Evolutionary conservation across 805 yeast species (phyloP).

Genomic region (Candida ponderosae): DNA sequence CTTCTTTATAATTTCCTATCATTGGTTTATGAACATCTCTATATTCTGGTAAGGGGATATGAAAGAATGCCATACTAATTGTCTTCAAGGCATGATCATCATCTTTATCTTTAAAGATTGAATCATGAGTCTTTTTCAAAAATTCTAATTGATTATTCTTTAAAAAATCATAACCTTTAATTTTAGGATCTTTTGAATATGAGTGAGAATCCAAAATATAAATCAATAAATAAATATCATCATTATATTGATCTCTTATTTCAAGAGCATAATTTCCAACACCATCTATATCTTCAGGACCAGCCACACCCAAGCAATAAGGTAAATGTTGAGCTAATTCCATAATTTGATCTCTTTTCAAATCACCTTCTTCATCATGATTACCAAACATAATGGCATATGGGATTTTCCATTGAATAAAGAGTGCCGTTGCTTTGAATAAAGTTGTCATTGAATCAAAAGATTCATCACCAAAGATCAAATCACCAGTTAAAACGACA

Average conservation of each 20-base stretch:
- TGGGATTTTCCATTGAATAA: slow-evolving; percentile 63
- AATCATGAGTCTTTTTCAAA: slow-evolving; percentile 30
- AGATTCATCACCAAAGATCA: slow-evolving; percentile 69
- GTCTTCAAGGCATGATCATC: slow-evolving; percentile 41
- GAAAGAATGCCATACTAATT: slow-evolving; percentile 60
- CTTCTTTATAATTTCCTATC: slow-evolving; percentile 48
- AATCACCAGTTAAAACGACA: slow-evolving; percentile 88
- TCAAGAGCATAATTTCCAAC: slow-evolving; percentile 70
- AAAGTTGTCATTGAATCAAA: slow-evolving; percentile 80
- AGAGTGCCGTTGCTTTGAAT: slow-evolving; percentile 68
- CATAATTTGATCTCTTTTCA: slow-evolving; percentile 56
- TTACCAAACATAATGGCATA: slow-evolving; percentile 86
- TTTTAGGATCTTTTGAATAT: slow-evolving; percentile 58
- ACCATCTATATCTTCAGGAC: slow-evolving; percentile 68
- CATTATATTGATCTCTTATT: slow-evolving; percentile 33
- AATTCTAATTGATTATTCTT: slow-evolving; percentile 61
- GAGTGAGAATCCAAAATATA: slow-evolving; percentile 84
- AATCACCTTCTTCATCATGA: slow-evolving; percentile 85
- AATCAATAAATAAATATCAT: slow-evolving; percentile 44
- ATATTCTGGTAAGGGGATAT: slow-evolving; percentile 89
- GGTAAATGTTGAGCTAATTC: slow-evolving; percentile 52
- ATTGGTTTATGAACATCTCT: slow-evolving; percentile 33
- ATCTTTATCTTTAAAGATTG: slow-evolving; percentile 28
- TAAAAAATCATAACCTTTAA: slow-evolving; percentile 79
- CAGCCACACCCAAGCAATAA: slow-evolving; percentile 50